Conservation (phyloP, 495 filamentous ascomycete species). For the Lophiotrema nucula region DNA sequence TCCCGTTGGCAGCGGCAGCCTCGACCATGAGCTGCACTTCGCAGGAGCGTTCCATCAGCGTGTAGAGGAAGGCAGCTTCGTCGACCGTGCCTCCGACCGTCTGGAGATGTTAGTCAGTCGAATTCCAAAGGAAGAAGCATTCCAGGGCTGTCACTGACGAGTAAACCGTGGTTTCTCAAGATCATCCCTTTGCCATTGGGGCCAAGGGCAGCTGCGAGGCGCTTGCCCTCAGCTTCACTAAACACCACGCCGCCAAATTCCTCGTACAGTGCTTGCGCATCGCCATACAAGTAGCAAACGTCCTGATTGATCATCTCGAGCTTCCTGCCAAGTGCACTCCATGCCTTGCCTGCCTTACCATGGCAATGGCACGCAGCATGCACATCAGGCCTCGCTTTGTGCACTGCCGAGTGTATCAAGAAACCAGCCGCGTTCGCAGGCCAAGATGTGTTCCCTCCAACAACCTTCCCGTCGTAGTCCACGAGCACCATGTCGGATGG, state of each 20-base stretch:
- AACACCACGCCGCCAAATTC: slow-evolving; percentile 45
- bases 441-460: slow-evolving; percentile 41
- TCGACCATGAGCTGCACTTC: slow-evolving; percentile 44
- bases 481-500: slow-evolving; percentile 45
- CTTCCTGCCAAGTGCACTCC: slow-evolving; percentile 39
- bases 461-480: slow-evolving; percentile 41
- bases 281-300: slow-evolving; percentile 43
- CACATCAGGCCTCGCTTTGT: slow-evolving; percentile 44
- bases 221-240: slow-evolving; percentile 40
- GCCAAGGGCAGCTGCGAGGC: slow-evolving; percentile 43
- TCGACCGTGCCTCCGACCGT: slow-evolving; percentile 46
- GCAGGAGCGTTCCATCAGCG: slow-evolving; percentile 45
- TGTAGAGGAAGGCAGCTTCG: slow-evolving; percentile 44
- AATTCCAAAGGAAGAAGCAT: not conserved
- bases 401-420: slow-evolving; percentile 43
- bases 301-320: slow-evolving; percentile 49
- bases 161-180: slow-evolving; percentile 43
- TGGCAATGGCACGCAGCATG: slow-evolving; percentile 44
- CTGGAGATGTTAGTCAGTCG: not conserved
- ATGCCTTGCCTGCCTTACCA: slow-evolving; percentile 41
- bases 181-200: slow-evolving; percentile 44
- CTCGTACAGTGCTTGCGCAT: slow-evolving; percentile 43
- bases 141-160: slow-evolving; percentile 33
- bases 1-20: slow-evolving; percentile 42
- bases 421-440: slow-evolving; percentile 47